Evolutionary conservation across 208 protist genomes (phyloP).

Genomic region (Naegleria fowleri): DNA sequence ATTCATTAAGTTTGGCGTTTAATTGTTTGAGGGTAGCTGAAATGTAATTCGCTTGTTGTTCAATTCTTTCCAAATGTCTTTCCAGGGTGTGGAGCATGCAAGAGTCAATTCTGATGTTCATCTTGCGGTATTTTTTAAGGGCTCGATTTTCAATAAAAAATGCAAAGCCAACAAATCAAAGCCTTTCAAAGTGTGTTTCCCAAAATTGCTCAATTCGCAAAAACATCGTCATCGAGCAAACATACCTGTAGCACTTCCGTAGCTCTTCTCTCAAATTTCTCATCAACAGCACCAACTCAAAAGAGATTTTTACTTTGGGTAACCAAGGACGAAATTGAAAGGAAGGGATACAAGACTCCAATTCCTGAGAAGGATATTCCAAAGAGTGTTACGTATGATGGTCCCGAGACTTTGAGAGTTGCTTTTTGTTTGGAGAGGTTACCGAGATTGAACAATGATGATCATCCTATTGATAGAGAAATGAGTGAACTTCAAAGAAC

Average conservation of each 20-base stretch:
- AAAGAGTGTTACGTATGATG: background rate
- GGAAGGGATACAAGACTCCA: background rate
- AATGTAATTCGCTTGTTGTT: no score
- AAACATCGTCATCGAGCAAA: background rate
- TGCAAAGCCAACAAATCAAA: background rate
- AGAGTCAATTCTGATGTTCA: no score
- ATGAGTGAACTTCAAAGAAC: background rate
- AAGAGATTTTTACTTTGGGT: background rate
- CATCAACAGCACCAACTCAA: background rate
- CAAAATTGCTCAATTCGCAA: background rate
- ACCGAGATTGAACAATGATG: background rate
- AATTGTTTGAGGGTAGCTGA: no score
- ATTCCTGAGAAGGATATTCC: background rate
- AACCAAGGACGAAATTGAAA: background rate
- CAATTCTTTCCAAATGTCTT: no score
- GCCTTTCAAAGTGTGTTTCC: no score
- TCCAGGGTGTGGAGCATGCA: no score
- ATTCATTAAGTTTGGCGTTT: no score
- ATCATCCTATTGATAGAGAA: background rate
- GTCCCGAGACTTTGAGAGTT: constrained; percentile 12
- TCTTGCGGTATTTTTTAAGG: no score
- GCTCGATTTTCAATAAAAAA: background rate
- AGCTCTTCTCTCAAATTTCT: background rate
- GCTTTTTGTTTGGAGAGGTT: constrained; percentile 1
- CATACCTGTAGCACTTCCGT: background rate